Percentiles rank a stretch among this genome's conserved stretches.
Evolutionary conservation across 2,329 filamentous ascomycete species (phyloP).

Genomic region (Epichloe uncinata): DNA sequence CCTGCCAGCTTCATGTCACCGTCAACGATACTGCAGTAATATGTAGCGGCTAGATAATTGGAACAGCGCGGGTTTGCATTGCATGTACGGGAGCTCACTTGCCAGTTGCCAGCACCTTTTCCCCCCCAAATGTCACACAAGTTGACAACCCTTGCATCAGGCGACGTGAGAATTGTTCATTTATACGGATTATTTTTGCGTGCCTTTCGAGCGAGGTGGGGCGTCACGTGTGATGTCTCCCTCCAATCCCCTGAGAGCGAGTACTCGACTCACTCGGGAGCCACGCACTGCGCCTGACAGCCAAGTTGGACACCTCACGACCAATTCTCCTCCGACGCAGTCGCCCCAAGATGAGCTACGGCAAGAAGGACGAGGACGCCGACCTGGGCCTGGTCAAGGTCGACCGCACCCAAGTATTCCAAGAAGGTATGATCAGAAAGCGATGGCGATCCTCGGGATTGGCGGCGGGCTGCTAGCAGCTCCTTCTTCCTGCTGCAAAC

Average conservation of each 20-base stretch:
- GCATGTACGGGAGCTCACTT: no score
- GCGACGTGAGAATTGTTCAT: no score
- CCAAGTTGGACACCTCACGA: conserved; percentile 21
- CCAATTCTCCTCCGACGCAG: conserved; percentile 18
- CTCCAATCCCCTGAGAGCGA: conserved; percentile 19
- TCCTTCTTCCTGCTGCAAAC: not conserved
- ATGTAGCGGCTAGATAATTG: no score
- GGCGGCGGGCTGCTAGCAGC: not conserved
- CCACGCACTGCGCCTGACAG: conserved; percentile 14
- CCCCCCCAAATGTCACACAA: no score
- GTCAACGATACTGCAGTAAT: no score
- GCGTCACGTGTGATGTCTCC: conserved; percentile 20
- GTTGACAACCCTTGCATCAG: no score
- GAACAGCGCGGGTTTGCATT: no score
- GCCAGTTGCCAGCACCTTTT: no score
- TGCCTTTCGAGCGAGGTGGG: conserved; percentile 7
- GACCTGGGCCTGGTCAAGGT: conserved; percentile 91
- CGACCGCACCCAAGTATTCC: conserved; percentile 94
- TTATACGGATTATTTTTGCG: no score
- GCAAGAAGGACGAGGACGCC: conserved; percentile 98
- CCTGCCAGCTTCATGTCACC: no score
- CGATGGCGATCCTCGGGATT: conserved; percentile 1
- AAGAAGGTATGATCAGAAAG: conserved; percentile 61
- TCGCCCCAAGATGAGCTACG: conserved; percentile 71
- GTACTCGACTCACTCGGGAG: not conserved